Evolutionary conservation across 1,139 yeast species (phyloP), one percentile per base, ranked within the genome.

Genomic region (Sugiyamaella grinbergsii): DNA sequence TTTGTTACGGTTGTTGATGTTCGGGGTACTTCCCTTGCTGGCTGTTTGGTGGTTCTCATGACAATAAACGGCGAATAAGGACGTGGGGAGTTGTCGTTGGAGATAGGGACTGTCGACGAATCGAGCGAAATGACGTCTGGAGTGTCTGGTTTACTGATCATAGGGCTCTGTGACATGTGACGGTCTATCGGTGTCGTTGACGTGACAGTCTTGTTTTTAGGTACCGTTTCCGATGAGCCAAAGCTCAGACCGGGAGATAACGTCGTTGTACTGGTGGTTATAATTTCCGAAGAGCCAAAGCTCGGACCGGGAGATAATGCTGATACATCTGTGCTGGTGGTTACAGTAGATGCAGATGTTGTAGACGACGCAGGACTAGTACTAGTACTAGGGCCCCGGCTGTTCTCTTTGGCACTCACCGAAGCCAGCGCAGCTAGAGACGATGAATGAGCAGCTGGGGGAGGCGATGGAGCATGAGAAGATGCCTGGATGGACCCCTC

Each of bases 1-100:
- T 20, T 20, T 15, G n/a, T 41, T 16, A 16, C 19, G 10, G 36
- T 33, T 20, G 47, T 18, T 20, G 2, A 3, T 18, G n/a, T n/a
- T 20, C 22, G 40, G 4, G 48, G n/a, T 19, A 34, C n/a, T 10
- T 42, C 38, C 10, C 13, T 41, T 6, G 46, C 45, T 4, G 48
- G 47, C 33, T 50, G 50, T 23, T 47, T 46, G n/a, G 47, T 29
- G 11, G 50, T 40, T 34, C 44, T 36, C 51, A 51, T 51, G 33
- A 51, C 54, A 13, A 47, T 43, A 44, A 51, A 51, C 15, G 54
- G 51, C 11, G 50, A 40, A 33, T 47, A 50, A n/a, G 47, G 39
- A 4, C 33, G 33, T 3, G 33, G 33, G 6, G 33, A 11, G 43
- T 13, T 8, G 48, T 23, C 5, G 39, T 24, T 10, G 31, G n/a